Percentiles rank a stretch among this genome's conserved stretches.
Conservation (phyloP, 805 yeast species). For the Hanseniaspora thailandica region DNA sequence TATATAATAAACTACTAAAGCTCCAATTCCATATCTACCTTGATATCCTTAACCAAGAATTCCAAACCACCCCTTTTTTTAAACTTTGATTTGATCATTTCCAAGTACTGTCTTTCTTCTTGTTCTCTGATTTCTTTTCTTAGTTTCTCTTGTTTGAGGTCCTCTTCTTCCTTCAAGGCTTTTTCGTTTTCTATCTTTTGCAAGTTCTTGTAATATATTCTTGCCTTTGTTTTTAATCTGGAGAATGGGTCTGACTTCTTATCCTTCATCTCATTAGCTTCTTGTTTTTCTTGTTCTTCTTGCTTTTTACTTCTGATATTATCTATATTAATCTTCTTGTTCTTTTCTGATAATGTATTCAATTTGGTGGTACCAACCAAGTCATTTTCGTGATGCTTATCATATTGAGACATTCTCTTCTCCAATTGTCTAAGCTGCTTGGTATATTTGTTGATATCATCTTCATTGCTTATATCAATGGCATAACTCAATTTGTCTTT, state of each 20-base stretch:
- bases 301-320: constrained; percentile 39
- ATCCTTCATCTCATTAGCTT: constrained; percentile 24
- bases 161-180: constrained; percentile 44
- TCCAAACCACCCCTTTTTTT: constrained; percentile 13
- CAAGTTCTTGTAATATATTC: constrained; percentile 56
- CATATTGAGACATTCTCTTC: constrained; percentile 29
- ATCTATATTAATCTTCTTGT: constrained; percentile 67
- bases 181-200: constrained; percentile 48
- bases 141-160: constrained; percentile 32
- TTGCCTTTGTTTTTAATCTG: constrained; percentile 77
- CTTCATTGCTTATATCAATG: constrained; percentile 40
- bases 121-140: constrained; percentile 24
- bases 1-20: not conserved
- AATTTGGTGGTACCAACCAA: constrained; percentile 37
- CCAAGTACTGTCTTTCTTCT: constrained; percentile 13
- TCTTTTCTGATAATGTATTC: constrained; percentile 70
- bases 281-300: constrained; percentile 48
- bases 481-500: constrained; percentile 71
- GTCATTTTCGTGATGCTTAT: constrained; percentile 31
- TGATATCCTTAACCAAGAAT: constrained; percentile 14
- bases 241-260: constrained; percentile 69
- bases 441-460: constrained; percentile 37
- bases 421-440: constrained; percentile 35
- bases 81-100: constrained; percentile 13
- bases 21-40: constrained; percentile 10